Evolutionary conservation across 106 monocot species (phyloP).

Genomic region (Allium sativum): DNA sequence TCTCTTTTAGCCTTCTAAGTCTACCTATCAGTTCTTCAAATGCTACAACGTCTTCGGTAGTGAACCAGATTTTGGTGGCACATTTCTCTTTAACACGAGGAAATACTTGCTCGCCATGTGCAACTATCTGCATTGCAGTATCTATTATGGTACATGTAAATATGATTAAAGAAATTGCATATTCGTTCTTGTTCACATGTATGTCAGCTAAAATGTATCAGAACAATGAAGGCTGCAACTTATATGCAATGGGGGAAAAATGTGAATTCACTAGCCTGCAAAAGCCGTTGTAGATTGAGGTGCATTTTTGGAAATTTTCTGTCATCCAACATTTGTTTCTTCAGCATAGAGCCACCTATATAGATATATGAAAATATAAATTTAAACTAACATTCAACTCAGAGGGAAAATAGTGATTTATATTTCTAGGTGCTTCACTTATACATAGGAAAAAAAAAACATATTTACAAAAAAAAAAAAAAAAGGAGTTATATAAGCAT

Average conservation of each 20-base stretch:
- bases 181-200: no score
- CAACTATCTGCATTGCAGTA: constrained; percentile 49
- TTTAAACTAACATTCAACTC: no score
- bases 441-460: no score
- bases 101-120: constrained; percentile 95
- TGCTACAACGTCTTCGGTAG: constrained; percentile 51
- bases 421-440: no score
- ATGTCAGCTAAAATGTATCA: no score
- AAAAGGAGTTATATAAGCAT: no score
- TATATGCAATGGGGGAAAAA: no score
- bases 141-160: background rate
- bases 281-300: constrained; percentile 73
- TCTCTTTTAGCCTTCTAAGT: constrained; percentile 81
- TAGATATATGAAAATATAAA: no score
- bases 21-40: constrained; percentile 86
- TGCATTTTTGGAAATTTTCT: constrained; percentile 91
- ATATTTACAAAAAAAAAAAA: no score
- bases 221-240: no score
- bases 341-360: constrained; percentile 63
- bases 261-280: constrained; percentile 39
- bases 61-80: constrained; percentile 69
- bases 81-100: constrained; percentile 94
- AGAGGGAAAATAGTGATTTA: no score
- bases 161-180: no score
- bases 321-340: constrained; percentile 94